A percentile compares a stretch with the other conserved stretches of the same genome.
These are phyloP conservation scores for Mycena chlorophos DNA, from an alignment of 768 basidiomycete genomes.

Conservation along the genomic window DNA sequence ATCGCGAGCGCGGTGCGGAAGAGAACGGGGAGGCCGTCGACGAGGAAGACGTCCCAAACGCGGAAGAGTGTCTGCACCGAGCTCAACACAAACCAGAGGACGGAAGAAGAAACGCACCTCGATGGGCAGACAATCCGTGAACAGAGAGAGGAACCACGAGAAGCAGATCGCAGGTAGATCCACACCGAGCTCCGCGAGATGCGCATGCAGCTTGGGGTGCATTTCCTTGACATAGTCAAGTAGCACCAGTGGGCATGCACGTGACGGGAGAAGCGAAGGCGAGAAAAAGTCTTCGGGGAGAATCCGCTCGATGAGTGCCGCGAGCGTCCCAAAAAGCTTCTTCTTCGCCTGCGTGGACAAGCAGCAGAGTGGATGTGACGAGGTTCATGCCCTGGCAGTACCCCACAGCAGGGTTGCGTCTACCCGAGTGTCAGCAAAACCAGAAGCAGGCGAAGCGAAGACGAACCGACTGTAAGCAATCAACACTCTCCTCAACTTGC, in stretches of 20 bases:
- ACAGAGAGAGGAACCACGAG: slow-evolving; percentile 96
- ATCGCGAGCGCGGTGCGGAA: slow-evolving; percentile 91
- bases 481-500: slow-evolving; percentile 87
- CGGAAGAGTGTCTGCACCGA: slow-evolving; percentile 78
- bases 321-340: slow-evolving; percentile 96
- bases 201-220: slow-evolving; percentile 71
- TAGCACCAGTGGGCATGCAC: slow-evolving; percentile 90
- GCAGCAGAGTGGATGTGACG: slow-evolving; percentile 88
- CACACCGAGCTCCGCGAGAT: slow-evolving; percentile 78
- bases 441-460: background rate
- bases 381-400: slow-evolving; percentile 97
- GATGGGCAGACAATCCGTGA: slow-evolving; percentile 93
- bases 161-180: slow-evolving; percentile 95
- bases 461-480: slow-evolving; percentile 88
- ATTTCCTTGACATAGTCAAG: slow-evolving; percentile 82
- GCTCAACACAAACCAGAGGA: slow-evolving; percentile 3
- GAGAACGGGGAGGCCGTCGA: slow-evolving; percentile 88
- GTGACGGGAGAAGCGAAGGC: slow-evolving; percentile 85
- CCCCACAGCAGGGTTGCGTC: slow-evolving; percentile 89
- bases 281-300: slow-evolving; percentile 94
- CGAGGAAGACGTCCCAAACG: slow-evolving; percentile 94
- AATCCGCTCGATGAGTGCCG: slow-evolving; percentile 84
- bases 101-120: slow-evolving; percentile 55
- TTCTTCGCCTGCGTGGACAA: slow-evolving; percentile 93
- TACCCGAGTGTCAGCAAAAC: slow-evolving; percentile 29